These are phyloP conservation scores for Cytidiella melzeri DNA, from an alignment of 768 basidiomycete species.

Conservation along the genomic window DNA sequence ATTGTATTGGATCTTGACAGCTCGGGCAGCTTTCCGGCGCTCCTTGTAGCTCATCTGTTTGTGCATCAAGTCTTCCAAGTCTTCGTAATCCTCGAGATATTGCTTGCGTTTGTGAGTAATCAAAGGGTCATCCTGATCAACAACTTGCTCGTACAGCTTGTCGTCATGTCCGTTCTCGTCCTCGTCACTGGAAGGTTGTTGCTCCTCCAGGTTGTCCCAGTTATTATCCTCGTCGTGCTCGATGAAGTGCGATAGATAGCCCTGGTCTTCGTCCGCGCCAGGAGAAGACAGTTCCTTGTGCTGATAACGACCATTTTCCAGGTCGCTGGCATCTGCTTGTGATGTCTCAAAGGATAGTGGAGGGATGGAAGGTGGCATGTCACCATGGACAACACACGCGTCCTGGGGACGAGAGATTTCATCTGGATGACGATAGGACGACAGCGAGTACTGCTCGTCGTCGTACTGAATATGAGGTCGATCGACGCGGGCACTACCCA, in stretches of 20 bases:
- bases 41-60: slow-evolving; percentile 61
- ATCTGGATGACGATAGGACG: slow-evolving; percentile 1
- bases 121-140: slow-evolving; percentile 64
- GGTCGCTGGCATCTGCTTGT: neutral
- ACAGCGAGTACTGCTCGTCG: neutral
- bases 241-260: slow-evolving; percentile 3
- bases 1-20: slow-evolving; percentile 65
- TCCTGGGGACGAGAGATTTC: slow-evolving; percentile 2
- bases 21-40: slow-evolving; percentile 57
- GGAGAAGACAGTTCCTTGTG: neutral
- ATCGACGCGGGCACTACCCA: too few relatives aligned
- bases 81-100: slow-evolving; percentile 49
- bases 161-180: neutral
- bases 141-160: slow-evolving; percentile 8
- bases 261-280: slow-evolving; percentile 1
- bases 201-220: slow-evolving; percentile 10
- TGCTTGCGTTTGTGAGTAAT: slow-evolving; percentile 45
- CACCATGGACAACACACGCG: neutral
- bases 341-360: neutral
- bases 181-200: neutral
- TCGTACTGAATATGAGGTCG: neutral
- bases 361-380: neutral
- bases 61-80: slow-evolving; percentile 51
- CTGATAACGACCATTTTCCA: neutral
- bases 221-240: slow-evolving; percentile 10